phyloP scores from a whole-genome alignment of 2,329 filamentous ascomycete species.

The Ramularia collo-cygni region DNA sequence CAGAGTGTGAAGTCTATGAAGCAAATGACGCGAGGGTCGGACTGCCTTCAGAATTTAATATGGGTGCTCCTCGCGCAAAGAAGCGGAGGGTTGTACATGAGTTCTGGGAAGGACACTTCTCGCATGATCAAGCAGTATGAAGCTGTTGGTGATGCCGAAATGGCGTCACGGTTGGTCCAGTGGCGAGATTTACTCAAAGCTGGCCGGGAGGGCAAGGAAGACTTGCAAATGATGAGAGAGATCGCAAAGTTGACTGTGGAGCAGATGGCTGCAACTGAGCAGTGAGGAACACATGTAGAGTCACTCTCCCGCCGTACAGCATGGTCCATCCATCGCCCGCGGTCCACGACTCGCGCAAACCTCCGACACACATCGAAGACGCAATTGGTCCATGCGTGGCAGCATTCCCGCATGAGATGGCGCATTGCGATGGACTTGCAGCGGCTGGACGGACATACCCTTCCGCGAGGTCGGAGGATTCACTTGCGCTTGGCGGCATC shows the following conservation, averaged over 20 bases:
- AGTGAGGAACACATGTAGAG: too few relatives aligned
- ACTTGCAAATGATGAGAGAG: conserved; percentile 24
- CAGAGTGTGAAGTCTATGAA: conserved; percentile 22
- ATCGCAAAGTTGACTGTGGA: conserved; percentile 20
- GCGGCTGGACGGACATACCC: too few relatives aligned
- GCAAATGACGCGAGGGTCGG: conserved; percentile 22
- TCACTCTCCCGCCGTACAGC: too few relatives aligned
- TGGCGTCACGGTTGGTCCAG: conserved; percentile 18
- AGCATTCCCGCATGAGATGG: too few relatives aligned
- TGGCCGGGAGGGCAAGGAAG: conserved; percentile 20
- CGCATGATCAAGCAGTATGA: conserved; percentile 30
- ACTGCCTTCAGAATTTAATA: conserved; percentile 29
- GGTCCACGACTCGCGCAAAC: too few relatives aligned
- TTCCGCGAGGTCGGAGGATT: too few relatives aligned
- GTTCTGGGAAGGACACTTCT: conserved; percentile 31
- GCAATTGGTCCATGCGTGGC: too few relatives aligned
- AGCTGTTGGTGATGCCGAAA: conserved; percentile 19
- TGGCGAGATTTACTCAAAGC: conserved; percentile 27
- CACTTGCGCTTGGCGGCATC: too few relatives aligned
- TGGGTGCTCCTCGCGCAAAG: conserved; percentile 27
- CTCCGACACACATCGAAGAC: too few relatives aligned
- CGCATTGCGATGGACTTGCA: too few relatives aligned
- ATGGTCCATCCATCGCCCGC: too few relatives aligned
- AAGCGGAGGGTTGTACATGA: conserved; percentile 26
- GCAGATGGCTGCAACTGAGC: conserved; percentile 5